Percentiles rank a stretch among this genome's conserved stretches.
These are phyloP conservation scores for Aspergillus japonicus DNA, from an alignment of 2,329 filamentous ascomycete species.

Conservation along the genomic window DNA sequence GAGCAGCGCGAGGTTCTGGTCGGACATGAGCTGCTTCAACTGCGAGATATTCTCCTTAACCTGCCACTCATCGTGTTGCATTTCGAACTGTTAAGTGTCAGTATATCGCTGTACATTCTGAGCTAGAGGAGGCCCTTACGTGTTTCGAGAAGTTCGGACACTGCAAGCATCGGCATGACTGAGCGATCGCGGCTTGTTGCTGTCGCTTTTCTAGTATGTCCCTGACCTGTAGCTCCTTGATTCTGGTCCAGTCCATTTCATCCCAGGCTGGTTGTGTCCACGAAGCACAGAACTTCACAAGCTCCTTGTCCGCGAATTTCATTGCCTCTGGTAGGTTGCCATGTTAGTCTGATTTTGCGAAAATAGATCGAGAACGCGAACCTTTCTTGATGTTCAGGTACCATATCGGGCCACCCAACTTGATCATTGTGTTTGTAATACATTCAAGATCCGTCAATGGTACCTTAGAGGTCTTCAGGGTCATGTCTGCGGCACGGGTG, in stretches of 20 bases:
- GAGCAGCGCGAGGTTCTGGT: conserved; percentile 91
- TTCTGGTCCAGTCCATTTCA: conserved; percentile 76
- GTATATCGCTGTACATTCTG: conserved; percentile 7
- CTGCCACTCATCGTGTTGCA: conserved; percentile 95
- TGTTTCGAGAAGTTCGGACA: conserved; percentile 86
- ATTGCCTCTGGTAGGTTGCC: conserved; percentile 46
- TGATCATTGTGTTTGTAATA: conserved; percentile 67
- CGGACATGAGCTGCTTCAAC: conserved; percentile 83
- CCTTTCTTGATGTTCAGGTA: conserved; percentile 52
- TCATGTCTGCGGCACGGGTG: conserved; percentile 64
- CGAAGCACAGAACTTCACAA: conserved; percentile 66
- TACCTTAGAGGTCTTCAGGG: conserved; percentile 66
- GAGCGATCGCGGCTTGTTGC: conserved; percentile 62
- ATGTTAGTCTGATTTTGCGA: conserved; percentile 14
- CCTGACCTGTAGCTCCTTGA: conserved; percentile 79
- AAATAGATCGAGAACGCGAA: conserved; percentile 19
- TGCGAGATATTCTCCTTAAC: conserved; percentile 91
- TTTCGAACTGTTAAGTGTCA: conserved; percentile 66
- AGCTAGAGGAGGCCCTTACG: conserved; percentile 53
- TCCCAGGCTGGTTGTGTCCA: conserved; percentile 78
- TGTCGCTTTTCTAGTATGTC: conserved; percentile 73
- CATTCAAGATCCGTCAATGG: conserved; percentile 79
- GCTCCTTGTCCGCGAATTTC: conserved; percentile 64
- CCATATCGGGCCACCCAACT: conserved; percentile 50
- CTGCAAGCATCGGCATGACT: conserved; percentile 62